Evolutionary conservation across 1,139 yeast species (phyloP), one percentile per base, ranked within the genome.

Genomic region (Suhomyces bokatorum): DNA sequence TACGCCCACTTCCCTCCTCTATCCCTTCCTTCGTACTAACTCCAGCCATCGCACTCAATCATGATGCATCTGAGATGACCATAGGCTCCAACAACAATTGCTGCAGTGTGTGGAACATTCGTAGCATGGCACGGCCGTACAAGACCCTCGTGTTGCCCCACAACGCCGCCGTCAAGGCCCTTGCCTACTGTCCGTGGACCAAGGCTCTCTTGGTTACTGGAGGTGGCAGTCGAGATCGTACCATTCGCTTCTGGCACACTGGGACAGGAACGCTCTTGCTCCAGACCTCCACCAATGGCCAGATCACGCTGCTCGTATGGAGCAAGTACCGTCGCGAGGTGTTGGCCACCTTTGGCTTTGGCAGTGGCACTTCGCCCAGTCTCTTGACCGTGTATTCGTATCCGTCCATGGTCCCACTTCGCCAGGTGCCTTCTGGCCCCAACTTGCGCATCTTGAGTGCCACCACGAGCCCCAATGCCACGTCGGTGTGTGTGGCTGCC

Each of bases 261-360:
- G 67, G 68, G 3, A 74, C 93, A 0, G 97, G 96, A 0, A 83
- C 93, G 0, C 62, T 87, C 36, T 63, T 89, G 29, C 70, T 74
- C 9, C 69, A 81, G 30, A 61, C 72, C 37, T 67, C 73, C 42
- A 83, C 95, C 0, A 73, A 75, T 22, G 85, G 87, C 0, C 98
- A 91, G 59, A 76, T 91, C 7, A 89, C 97, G 0, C 79, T 93
- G 0, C 63, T 91, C 26, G 69, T 78, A 14, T 91, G 98, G 98
- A 85, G 93, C 1, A 65, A 63, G 27, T 72, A 72, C 39, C 71
- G 73, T 45, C 78, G 77, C 49, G 88, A 89, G 56, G 65, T 90
- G 6, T 81, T 79, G 10, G 95, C 85, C 0, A 86, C 96, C 0
- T 89, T 83, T 67, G 97, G 97, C 0, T 88, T 83, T 60, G 83